Evolutionary conservation across 2,329 filamentous ascomycete species (phyloP), one percentile per base, ranked within the genome.

Genomic region (Phyllosticta citribraziliensis): DNA sequence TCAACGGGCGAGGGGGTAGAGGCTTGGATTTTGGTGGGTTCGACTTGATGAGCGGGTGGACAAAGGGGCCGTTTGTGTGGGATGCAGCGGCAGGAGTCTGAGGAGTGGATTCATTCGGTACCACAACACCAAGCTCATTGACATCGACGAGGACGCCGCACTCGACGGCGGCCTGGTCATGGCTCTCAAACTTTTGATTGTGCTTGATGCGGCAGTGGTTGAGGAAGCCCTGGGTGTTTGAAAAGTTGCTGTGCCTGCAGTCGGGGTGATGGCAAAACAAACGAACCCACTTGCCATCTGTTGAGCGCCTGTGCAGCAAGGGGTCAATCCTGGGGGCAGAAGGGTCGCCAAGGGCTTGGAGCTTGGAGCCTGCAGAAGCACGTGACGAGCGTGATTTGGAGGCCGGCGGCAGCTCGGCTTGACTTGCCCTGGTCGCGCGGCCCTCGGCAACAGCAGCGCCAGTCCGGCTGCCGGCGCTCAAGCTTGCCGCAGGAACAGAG

Each of bases 121-220:
- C 17, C 22, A 61, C 53, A 25, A 61, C 62, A 17, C 70, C 70
- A 22, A 66, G 67, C 62, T 88, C 85, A 65, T 88, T 82, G 64
- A 84, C 79, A 67, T 96, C 89, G 62, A 96, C 84, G 12, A 88
- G 85, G 66, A 92, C 87, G 58, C 94, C 94, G 67, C 91, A 95
- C 63, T 89, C 88, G 61, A 92, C 82, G 35, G 93, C 94, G 64
- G 94, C 94, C 69, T 92, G 90, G 73, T 97, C 93, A 70, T 99
- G 94, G 68, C 91, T 97, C 76, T 96, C 93, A 79, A 92, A 97
- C 65, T 95, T 91, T 63, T 90, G 84, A 71, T 88, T 89, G 76
- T 99, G 94, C 25, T 92, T 91, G 68, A 99, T 97, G 62, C 94
- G 91, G 72, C 93, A 97, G 72, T 99, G 94, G 71, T 99, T 99